A percentile compares a stretch with the other conserved stretches of the same genome.
phyloP scores from a whole-genome alignment of 345 rosid species.

The Raphanus raphanistrum region DNA sequence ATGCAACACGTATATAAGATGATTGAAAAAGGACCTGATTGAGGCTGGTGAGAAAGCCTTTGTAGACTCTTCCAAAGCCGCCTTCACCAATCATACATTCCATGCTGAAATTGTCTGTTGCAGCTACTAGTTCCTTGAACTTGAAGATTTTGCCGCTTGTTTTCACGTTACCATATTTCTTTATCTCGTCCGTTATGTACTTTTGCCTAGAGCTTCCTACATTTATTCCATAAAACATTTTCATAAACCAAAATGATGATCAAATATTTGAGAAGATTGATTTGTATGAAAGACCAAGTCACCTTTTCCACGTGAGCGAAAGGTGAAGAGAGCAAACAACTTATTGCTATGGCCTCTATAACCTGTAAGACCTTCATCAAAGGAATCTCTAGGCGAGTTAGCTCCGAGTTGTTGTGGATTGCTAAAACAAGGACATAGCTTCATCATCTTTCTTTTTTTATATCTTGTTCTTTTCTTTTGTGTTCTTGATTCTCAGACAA shows the following conservation, averaged over 20 bases:
- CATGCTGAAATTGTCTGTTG: slow-evolving; percentile 55
- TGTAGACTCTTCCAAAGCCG: slow-evolving; percentile 65
- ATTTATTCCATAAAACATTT: background rate
- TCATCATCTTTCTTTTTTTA: slow-evolving; percentile 20
- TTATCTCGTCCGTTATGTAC: slow-evolving; percentile 50
- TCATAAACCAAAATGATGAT: slow-evolving; percentile 4
- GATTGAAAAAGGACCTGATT: slow-evolving; percentile 38
- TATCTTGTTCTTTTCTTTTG: background rate
- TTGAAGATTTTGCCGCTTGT: slow-evolving; percentile 42
- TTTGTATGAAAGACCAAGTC: background rate
- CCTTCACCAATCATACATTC: slow-evolving; percentile 61
- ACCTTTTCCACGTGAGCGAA: slow-evolving; percentile 40
- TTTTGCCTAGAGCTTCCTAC: slow-evolving; percentile 48
- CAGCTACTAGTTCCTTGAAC: slow-evolving; percentile 49
- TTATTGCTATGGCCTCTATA: slow-evolving; percentile 33
- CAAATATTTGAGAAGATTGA: slow-evolving; percentile 7
- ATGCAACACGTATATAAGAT: background rate
- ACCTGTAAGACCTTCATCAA: slow-evolving; percentile 40
- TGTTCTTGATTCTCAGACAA: slow-evolving; percentile 28
- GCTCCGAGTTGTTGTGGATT: slow-evolving; percentile 11
- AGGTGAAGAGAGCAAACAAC: slow-evolving; percentile 34
- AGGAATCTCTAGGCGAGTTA: slow-evolving; percentile 38
- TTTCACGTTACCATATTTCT: slow-evolving; percentile 45
- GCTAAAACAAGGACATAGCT: slow-evolving; percentile 41
- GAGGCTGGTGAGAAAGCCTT: slow-evolving; percentile 46